A percentile compares a stretch with the other conserved stretches of the same genome.
Conservation (phyloP, 495 filamentous ascomycete genomes). For the Hyaloscypha finlandica region DNA sequence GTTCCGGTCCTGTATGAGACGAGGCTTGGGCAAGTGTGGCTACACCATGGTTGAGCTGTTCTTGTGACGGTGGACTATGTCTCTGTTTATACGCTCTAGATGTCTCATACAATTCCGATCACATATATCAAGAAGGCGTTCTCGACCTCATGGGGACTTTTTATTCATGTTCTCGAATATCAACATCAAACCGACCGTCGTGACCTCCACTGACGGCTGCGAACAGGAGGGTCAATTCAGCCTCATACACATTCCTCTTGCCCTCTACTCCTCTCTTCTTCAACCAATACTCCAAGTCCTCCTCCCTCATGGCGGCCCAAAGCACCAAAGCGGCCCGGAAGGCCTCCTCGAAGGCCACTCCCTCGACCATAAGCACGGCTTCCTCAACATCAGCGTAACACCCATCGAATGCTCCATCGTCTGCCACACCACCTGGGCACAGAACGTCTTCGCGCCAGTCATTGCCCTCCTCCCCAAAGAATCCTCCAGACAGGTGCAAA, state of each 20-base stretch:
- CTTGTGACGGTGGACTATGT: slow-evolving; percentile 20
- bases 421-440: slow-evolving; percentile 72
- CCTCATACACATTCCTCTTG: slow-evolving; percentile 87
- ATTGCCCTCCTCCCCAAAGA: slow-evolving; percentile 52
- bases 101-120: slow-evolving; percentile 27
- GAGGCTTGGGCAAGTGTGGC: background rate
- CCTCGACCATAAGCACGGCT: slow-evolving; percentile 63
- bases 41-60: slow-evolving; percentile 5
- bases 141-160: slow-evolving; percentile 20
- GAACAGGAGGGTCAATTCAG: slow-evolving; percentile 81
- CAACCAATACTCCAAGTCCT: slow-evolving; percentile 84
- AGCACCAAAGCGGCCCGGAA: slow-evolving; percentile 41
- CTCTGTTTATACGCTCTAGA: slow-evolving; percentile 28
- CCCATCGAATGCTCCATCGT: slow-evolving; percentile 92
- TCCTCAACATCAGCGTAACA: slow-evolving; percentile 91
- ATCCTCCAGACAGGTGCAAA: slow-evolving; percentile 57
- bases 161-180: slow-evolving; percentile 25
- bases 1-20: background rate
- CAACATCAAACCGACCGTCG: slow-evolving; percentile 23
- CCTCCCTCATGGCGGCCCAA: slow-evolving; percentile 43
- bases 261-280: slow-evolving; percentile 77
- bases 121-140: slow-evolving; percentile 27
- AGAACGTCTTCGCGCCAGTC: slow-evolving; percentile 72
- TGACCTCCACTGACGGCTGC: slow-evolving; percentile 21
- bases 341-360: slow-evolving; percentile 43